Base-by-base conservation (phyloP, 2,329 filamentous ascomycete species). In the Venturia carpophila region DNA sequence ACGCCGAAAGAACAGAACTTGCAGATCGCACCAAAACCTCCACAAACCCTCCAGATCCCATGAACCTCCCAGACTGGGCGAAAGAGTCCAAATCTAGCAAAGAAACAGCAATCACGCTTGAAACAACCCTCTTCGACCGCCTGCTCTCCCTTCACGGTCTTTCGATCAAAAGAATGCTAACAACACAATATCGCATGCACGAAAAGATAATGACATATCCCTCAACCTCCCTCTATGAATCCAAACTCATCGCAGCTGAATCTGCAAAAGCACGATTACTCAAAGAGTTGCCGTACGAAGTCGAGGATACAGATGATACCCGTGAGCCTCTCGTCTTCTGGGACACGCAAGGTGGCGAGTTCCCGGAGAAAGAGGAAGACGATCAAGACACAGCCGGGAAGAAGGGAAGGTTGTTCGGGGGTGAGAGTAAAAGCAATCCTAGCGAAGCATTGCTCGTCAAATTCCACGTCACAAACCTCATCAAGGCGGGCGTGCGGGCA, bases 131-230 rank as follows among this genome's bases (percentile, higher is more conserved):
- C 39, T 99, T 99, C 74, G 93, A 97, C 75, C 84, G 94, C 37
- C 81, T 99, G 52, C 81, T 99, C 56, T 82, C 83, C 5, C 79
- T 97, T 19, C 90, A 99, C 73, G 94, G 94, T 0, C 78, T 86
- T 0, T 80, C 80, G 5, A 92, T 99, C 78, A 97, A 97, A 79
- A 83, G 90, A 63, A 96, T 97, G 90, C 84, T 99, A 30, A 97
- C 91, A 4, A 96, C 89, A 5, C 94, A 99, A 77, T 99, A 99
- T 75, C 91, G 94, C 45, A 99, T 99, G 94, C 92, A 99, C 73
- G 89, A 96, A 72, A 86, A 82, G 64, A 97, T 99, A 71, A 97
- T 97, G 92, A 83, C 86, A 7, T 99, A 97, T 71, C 93, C 94
- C 0, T 97, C 93, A 0, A 84, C 90, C 67, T 87, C 93, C 73